Conservation (phyloP, 352 stramenopile species). For the Blastocystis sp. region DNA sequence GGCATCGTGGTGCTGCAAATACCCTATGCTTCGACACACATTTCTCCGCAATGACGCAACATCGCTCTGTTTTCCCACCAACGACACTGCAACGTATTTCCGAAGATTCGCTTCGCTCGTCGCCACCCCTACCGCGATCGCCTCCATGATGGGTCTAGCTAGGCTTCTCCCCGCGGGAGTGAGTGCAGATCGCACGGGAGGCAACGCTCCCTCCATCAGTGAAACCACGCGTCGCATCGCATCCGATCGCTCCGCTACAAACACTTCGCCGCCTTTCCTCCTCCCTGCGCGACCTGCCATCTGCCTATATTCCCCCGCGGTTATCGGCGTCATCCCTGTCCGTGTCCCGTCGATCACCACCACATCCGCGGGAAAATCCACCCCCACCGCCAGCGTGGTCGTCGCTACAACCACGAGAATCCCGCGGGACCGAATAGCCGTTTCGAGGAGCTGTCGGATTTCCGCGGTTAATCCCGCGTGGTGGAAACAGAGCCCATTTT, state of each 20-base stretch:
- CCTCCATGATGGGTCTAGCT: neutral
- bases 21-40: neutral
- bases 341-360: constrained; percentile 59
- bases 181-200: neutral
- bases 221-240: neutral
- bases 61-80: neutral
- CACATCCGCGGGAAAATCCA: constrained; percentile 62
- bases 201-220: neutral
- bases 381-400: constrained; percentile 62
- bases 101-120: neutral
- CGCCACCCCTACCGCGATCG: neutral
- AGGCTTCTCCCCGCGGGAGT: neutral
- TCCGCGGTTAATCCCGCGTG: constrained; percentile 61
- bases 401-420: constrained; percentile 61
- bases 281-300: constrained; percentile 62
- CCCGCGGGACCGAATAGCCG: constrained; percentile 57
- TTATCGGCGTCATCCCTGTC: neutral
- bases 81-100: neutral
- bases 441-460: constrained; percentile 60
- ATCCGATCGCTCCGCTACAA: neutral
- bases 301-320: constrained; percentile 58
- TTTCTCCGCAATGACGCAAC: neutral
- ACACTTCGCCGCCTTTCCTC: neutral
- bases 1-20: constrained; percentile 6
- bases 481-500: constrained; percentile 60